Percentiles rank a stretch among this genome's conserved stretches.
phyloP scores from a whole-genome alignment of 306 rosid genomes.

The Malus fusca region DNA sequence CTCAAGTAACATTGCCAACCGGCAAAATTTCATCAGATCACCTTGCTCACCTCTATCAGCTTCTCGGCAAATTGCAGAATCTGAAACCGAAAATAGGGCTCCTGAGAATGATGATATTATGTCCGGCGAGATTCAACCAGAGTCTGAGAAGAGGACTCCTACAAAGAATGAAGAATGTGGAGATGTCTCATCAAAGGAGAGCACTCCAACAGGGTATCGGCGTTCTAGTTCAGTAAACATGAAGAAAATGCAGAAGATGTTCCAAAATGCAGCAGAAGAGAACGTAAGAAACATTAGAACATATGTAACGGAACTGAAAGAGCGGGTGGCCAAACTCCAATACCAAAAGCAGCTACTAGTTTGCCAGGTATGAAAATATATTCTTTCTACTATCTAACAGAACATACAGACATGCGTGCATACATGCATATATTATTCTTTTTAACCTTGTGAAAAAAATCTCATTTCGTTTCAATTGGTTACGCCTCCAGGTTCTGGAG shows the following conservation, averaged over 20 bases:
- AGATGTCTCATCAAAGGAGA: constrained; percentile 80
- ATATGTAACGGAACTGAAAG: constrained; percentile 95
- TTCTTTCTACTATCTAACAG: neutral
- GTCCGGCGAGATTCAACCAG: constrained; percentile 44
- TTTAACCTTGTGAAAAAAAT: neutral
- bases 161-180: constrained; percentile 85
- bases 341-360: constrained; percentile 97
- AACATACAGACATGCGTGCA: neutral
- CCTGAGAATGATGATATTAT: constrained; percentile 56
- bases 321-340: constrained; percentile 95
- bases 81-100: constrained; percentile 68
- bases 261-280: constrained; percentile 99
- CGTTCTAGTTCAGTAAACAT: constrained; percentile 93
- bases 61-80: constrained; percentile 58
- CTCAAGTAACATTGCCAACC: constrained; percentile 55
- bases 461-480: neutral
- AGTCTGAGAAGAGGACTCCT: constrained; percentile 84
- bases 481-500: constrained; percentile 64
- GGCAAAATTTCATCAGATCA: constrained; percentile 62
- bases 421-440: neutral
- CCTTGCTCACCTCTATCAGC: constrained; percentile 93
- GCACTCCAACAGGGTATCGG: constrained; percentile 60
- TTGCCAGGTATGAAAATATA: constrained; percentile 67
- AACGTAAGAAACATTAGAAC: constrained; percentile 96
- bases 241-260: constrained; percentile 99